Evolutionary conservation across 2,329 filamentous ascomycete species (phyloP).

Genomic region (Cladosporium velox): DNA sequence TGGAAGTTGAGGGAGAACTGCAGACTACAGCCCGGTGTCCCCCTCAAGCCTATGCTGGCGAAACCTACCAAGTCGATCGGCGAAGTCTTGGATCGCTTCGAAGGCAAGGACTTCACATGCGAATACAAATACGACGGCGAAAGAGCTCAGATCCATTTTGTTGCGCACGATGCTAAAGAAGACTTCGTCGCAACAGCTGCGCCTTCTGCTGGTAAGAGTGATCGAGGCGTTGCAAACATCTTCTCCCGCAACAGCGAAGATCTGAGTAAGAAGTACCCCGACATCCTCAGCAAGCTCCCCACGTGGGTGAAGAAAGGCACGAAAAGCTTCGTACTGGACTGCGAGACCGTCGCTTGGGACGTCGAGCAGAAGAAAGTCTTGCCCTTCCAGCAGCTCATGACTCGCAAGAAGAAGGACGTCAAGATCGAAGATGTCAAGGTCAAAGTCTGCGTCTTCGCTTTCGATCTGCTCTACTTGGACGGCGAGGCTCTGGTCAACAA

Average conservation of each 20-base stretch:
- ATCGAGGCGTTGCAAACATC: constrained; percentile 80
- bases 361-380: constrained; percentile 91
- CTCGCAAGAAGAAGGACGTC: constrained; percentile 94
- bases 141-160: constrained; percentile 96
- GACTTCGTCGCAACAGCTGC: constrained; percentile 64
- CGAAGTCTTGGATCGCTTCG: constrained; percentile 94
- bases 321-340: constrained; percentile 96
- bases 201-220: constrained; percentile 65
- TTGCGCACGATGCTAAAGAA: constrained; percentile 74
- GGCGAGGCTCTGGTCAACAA: constrained; percentile 87
- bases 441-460: constrained; percentile 95
- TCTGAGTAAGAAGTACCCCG: constrained; percentile 94
- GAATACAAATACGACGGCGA: constrained; percentile 99
- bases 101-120: constrained; percentile 92
- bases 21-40: constrained; percentile 89
- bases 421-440: constrained; percentile 94
- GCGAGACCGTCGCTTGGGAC: constrained; percentile 97
- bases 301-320: constrained; percentile 89
- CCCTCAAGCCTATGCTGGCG: constrained; percentile 96
- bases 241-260: constrained; percentile 98
- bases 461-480: constrained; percentile 91
- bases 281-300: constrained; percentile 84
- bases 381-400: constrained; percentile 98
- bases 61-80: constrained; percentile 98
- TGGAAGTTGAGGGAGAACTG: constrained; percentile 79